A percentile compares a stretch with the other conserved stretches of the same genome.
phyloP scores from a whole-genome alignment of 1,284 basidiomycete species.

The Rhodotorula mucilaginosa region DNA sequence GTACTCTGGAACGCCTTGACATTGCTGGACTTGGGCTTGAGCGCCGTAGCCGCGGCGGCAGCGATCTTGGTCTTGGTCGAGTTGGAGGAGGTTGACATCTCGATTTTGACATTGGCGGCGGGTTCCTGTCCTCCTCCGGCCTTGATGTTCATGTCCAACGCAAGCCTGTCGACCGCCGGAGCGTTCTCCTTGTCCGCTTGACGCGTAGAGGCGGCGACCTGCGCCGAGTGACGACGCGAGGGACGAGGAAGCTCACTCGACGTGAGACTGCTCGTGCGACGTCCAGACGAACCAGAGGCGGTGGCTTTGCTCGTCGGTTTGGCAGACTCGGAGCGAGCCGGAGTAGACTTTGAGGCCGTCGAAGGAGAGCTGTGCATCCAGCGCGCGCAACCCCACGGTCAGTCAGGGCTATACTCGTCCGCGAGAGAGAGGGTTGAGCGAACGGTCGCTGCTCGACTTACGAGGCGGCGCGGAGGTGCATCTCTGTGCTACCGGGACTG shows the following conservation, averaged over 20 bases:
- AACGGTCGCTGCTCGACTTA: background rate
- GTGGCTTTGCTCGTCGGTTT: background rate
- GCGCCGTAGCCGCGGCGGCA: background rate
- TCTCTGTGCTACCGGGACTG: background rate
- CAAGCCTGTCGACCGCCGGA: background rate
- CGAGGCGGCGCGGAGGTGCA: background rate
- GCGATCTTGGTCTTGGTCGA: background rate
- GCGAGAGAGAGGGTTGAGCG: background rate
- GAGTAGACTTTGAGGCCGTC: background rate
- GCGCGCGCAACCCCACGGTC: background rate
- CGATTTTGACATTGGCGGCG: background rate
- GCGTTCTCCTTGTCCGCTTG: background rate
- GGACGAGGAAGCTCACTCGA: background rate
- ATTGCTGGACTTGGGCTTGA: constrained; percentile 2
- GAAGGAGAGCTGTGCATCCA: background rate
- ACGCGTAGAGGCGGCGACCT: background rate
- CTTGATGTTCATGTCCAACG: background rate
- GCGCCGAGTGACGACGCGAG: background rate
- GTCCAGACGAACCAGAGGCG: background rate
- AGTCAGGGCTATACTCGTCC: background rate
- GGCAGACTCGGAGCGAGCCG: background rate
- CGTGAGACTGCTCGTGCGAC: background rate
- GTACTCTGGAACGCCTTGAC: background rate
- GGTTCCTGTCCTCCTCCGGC: background rate
- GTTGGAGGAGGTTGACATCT: too few species aligned